Conservation (phyloP, 2,329 filamentous ascomycete species). For the Fusarium napiforme region DNA sequence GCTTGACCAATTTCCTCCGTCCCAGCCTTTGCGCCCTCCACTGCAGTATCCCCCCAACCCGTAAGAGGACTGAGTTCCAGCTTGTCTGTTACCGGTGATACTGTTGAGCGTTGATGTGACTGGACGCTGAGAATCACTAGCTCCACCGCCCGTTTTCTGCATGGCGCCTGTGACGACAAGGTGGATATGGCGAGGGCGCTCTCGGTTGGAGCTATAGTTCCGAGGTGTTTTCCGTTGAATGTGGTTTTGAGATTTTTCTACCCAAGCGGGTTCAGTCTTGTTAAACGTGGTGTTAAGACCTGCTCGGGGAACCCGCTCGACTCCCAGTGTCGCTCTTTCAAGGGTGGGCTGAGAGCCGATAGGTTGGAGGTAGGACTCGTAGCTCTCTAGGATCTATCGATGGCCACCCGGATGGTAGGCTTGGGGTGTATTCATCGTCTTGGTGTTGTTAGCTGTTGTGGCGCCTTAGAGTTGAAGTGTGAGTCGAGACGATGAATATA, state of each 20-base stretch:
- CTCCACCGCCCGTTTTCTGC: conserved; percentile 15
- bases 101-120: conserved; percentile 61
- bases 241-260: neutral
- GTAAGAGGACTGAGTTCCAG: neutral
- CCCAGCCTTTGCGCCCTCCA: neutral
- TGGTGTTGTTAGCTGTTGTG: neutral
- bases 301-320: neutral
- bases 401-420: neutral
- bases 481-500: neutral
- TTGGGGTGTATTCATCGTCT: neutral
- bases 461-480: neutral
- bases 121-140: conserved; percentile 32
- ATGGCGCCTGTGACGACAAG: conserved; percentile 48
- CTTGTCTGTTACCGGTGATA: conserved; percentile 48
- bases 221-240: conserved; percentile 17
- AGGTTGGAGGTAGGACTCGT: neutral
- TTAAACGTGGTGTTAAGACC: neutral
- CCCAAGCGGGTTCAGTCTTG: neutral
- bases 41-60: neutral
- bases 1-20: neutral
- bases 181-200: conserved; percentile 19
- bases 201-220: conserved; percentile 21
- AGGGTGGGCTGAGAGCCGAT: neutral
- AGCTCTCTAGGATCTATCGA: neutral
- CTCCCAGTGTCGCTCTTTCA: neutral